These are phyloP conservation scores for Wickerhamia fluorescens DNA, from an alignment of 805 yeast genomes.

Conservation along the genomic window DNA sequence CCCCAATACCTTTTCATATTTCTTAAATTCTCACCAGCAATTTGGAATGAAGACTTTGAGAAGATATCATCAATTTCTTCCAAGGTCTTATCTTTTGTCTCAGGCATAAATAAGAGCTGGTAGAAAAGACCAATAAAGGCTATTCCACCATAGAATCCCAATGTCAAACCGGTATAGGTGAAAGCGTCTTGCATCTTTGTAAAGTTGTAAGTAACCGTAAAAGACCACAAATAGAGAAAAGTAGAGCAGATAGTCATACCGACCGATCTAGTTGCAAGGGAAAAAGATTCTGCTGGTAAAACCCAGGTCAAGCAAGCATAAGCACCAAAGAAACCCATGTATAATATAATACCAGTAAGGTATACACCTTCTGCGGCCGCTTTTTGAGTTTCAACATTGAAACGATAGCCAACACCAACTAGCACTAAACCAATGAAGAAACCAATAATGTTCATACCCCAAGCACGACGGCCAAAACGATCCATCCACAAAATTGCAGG, in stretches of 20 bases:
- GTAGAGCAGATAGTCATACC: constrained; percentile 60
- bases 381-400: constrained; percentile 29
- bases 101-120: constrained; percentile 56
- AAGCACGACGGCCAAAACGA: constrained; percentile 48
- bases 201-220: constrained; percentile 60
- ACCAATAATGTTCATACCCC: constrained; percentile 53
- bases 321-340: constrained; percentile 61
- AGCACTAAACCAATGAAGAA: constrained; percentile 55
- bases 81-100: constrained; percentile 63
- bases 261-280: constrained; percentile 49
- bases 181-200: constrained; percentile 47
- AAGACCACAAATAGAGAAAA: constrained; percentile 53
- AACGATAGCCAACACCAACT: constrained; percentile 51
- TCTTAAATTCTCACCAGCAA: constrained; percentile 29
- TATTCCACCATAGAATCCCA: constrained; percentile 65
- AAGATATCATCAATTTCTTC: constrained; percentile 67
- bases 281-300: constrained; percentile 58
- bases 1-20: constrained; percentile 18
- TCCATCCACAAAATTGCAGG: constrained; percentile 59
- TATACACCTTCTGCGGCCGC: constrained; percentile 53
- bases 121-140: constrained; percentile 51
- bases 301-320: constrained; percentile 67
- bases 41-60: constrained; percentile 36
- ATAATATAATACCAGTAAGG: constrained; percentile 54
- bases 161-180: constrained; percentile 54